A percentile compares a stretch with the other conserved stretches of the same genome.
These are phyloP conservation scores for Neonectria ditissima DNA, from an alignment of 2,329 filamentous ascomycete species.

Conservation along the genomic window DNA sequence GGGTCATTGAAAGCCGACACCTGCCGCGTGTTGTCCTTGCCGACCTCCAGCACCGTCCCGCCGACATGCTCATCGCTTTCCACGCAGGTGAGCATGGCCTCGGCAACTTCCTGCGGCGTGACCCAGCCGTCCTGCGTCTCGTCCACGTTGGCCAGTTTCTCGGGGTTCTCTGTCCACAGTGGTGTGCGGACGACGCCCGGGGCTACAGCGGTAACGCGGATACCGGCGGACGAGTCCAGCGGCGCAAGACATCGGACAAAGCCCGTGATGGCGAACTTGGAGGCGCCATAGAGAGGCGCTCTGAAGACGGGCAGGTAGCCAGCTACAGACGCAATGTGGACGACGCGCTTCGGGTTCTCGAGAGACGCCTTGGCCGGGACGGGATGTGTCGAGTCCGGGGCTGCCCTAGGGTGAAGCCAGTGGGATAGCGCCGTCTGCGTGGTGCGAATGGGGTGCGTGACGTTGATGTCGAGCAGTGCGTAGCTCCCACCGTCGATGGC, in stretches of 20 bases:
- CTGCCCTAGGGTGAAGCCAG: slow-evolving; percentile 48
- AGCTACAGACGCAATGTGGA: slow-evolving; percentile 54
- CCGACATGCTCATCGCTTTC: slow-evolving; percentile 50
- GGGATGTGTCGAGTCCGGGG: slow-evolving; percentile 4
- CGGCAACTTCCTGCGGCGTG: slow-evolving; percentile 56
- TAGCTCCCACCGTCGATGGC: slow-evolving; percentile 47
- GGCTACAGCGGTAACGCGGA: slow-evolving; percentile 58
- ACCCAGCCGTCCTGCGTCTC: slow-evolving; percentile 53
- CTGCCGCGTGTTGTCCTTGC: slow-evolving; percentile 44
- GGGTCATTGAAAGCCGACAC: slow-evolving; percentile 54
- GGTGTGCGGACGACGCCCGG: slow-evolving; percentile 60
- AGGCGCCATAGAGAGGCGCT: slow-evolving; percentile 54
- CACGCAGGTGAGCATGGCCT: slow-evolving; percentile 57
- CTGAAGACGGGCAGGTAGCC: slow-evolving; percentile 50
- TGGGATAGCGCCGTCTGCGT: slow-evolving; percentile 55
- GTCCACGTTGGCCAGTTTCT: slow-evolving; percentile 55
- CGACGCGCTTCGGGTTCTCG: slow-evolving; percentile 50
- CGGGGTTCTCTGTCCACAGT: slow-evolving; percentile 58
- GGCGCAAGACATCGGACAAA: slow-evolving; percentile 56
- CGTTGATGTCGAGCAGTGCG: slow-evolving; percentile 54
- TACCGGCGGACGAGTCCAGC: slow-evolving; percentile 48
- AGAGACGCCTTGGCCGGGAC: slow-evolving; percentile 31
- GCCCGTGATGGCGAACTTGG: slow-evolving; percentile 54
- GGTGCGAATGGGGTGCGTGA: slow-evolving; percentile 55
- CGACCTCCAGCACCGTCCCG: slow-evolving; percentile 58